Percentiles rank a stretch among this genome's conserved stretches.
Evolutionary conservation across 2,329 filamentous ascomycete species (phyloP).

Genomic region (Alternaria tenuissima): DNA sequence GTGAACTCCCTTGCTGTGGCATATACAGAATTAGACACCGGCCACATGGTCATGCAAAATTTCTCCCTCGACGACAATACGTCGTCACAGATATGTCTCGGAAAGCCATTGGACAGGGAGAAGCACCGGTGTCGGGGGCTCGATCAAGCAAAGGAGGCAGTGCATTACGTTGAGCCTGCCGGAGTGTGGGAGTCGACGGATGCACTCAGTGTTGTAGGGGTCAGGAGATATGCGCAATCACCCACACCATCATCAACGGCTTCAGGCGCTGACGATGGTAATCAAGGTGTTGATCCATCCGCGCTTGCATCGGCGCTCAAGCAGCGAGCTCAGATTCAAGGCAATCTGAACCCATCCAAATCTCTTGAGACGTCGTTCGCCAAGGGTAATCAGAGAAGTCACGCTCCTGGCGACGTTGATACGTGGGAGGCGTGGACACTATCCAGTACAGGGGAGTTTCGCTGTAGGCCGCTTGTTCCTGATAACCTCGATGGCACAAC

Average conservation of each 20-base stretch:
- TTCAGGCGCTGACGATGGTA: conserved; percentile 36
- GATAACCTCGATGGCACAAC: conserved; percentile 25
- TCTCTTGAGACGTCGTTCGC: conserved; percentile 15
- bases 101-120: conserved; percentile 51
- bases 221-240: conserved; percentile 59
- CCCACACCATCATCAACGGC: conserved; percentile 39
- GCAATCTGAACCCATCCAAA: conserved; percentile 13
- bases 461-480: conserved; percentile 48
- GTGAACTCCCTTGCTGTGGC: conserved; percentile 70
- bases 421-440: conserved; percentile 65
- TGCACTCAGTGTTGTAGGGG: conserved; percentile 68
- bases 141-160: conserved; percentile 58
- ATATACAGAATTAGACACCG: conserved; percentile 67
- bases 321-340: conserved; percentile 34
- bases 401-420: conserved; percentile 38
- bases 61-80: conserved; percentile 64
- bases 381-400: conserved; percentile 4
- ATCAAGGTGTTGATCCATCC: conserved; percentile 19
- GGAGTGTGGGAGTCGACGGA: conserved; percentile 71
- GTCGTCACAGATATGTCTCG: conserved; percentile 65
- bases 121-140: conserved; percentile 47
- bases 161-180: conserved; percentile 66
- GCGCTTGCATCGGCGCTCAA: conserved; percentile 38
- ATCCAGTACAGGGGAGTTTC: conserved; percentile 56
- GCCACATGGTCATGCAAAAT: conserved; percentile 71